Percentiles rank a stretch among this genome's conserved stretches.
phyloP scores from a whole-genome alignment of 2,329 filamentous ascomycete species.

The Camptophora hylomeconis region DNA sequence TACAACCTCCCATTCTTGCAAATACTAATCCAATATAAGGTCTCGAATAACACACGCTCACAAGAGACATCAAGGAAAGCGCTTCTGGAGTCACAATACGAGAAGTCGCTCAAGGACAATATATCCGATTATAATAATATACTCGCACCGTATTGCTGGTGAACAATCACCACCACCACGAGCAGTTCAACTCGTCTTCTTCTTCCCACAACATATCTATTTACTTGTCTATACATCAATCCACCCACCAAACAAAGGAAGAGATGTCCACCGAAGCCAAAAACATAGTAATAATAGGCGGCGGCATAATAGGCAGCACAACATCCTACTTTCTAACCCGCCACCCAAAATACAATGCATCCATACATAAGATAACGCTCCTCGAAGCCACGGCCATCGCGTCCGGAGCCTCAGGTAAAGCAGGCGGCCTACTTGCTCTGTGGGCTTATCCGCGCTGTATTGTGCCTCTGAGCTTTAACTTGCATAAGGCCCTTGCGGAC shows the following conservation, averaged over 20 bases:
- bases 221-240: neutral
- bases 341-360: conserved; percentile 65
- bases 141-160: neutral
- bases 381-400: conserved; percentile 78
- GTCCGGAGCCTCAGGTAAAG: conserved; percentile 87
- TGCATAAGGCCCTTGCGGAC: conserved; percentile 73
- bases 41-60: neutral
- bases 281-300: conserved; percentile 40
- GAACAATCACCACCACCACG: neutral
- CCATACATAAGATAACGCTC: conserved; percentile 66
- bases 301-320: conserved; percentile 83
- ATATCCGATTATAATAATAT: neutral
- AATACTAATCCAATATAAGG: neutral
- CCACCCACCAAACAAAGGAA: conserved; percentile 23
- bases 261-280: conserved; percentile 10
- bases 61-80: too few relatives aligned
- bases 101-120: neutral
- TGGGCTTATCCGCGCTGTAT: conserved; percentile 84
- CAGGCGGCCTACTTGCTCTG: conserved; percentile 74
- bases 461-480: conserved; percentile 70
- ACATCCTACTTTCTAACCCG: conserved; percentile 84
- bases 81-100: too few relatives aligned
- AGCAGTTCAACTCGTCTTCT: neutral
- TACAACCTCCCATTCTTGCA: too few relatives aligned
- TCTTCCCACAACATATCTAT: neutral